phyloP scores from a whole-genome alignment of 1,284 basidiomycete genomes.

The Austroboletus niveus region DNA sequence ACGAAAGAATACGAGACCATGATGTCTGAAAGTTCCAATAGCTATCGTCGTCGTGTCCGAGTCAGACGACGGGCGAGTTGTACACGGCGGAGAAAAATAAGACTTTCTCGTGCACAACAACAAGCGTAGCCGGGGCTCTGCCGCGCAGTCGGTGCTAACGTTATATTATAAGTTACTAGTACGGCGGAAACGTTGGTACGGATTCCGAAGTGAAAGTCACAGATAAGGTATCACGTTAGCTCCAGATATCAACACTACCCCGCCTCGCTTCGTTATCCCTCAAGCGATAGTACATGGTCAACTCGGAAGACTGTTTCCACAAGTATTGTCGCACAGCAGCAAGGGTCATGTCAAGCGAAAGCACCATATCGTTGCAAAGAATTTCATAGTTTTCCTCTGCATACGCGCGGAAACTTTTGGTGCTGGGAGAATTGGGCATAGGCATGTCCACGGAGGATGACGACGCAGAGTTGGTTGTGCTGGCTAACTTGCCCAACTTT shows the following conservation, averaged over 20 bases:
- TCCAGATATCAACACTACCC: conserved; percentile 6
- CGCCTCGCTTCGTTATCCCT: conserved; percentile 31
- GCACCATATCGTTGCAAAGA: conserved; percentile 76
- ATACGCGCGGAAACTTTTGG: conserved; percentile 27
- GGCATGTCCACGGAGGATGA: conserved; percentile 41
- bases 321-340: conserved; percentile 86
- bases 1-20: too few species aligned
- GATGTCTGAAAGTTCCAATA: too few species aligned
- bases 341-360: conserved; percentile 85
- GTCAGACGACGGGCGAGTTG: too few species aligned
- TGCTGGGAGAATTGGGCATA: conserved; percentile 27
- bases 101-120: too few species aligned
- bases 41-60: too few species aligned
- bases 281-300: conserved; percentile 79
- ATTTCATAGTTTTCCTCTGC: conserved; percentile 86
- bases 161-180: conserved; percentile 24
- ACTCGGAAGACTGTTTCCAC: conserved; percentile 79
- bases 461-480: conserved; percentile 16
- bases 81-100: too few species aligned
- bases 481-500: conserved; percentile 70
- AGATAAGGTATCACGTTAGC: conserved; percentile 1
- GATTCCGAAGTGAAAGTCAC: not conserved
- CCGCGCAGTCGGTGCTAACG: too few species aligned
- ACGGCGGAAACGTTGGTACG: conserved; percentile 4
- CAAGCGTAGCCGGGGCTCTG: too few species aligned